Evolutionary conservation across 1,139 yeast species (phyloP).

Genomic region (Scheffersomyces insectosa): DNA sequence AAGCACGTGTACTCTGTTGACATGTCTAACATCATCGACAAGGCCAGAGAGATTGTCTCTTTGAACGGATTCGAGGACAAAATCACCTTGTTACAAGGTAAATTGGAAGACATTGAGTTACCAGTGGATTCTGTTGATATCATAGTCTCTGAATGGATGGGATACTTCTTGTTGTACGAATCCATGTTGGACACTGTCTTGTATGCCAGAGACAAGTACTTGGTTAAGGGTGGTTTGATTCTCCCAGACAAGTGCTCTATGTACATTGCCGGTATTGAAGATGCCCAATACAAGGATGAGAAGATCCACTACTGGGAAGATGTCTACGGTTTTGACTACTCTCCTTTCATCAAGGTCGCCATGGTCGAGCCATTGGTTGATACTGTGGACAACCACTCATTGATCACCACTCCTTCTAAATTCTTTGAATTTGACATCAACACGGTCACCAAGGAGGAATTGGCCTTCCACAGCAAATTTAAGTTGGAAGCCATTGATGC

Average conservation of each 20-base stretch:
- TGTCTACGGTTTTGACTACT: constrained; percentile 94
- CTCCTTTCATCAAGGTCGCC: constrained; percentile 69
- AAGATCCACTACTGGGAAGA: constrained; percentile 95
- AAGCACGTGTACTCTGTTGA: constrained; percentile 96
- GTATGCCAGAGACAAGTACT: constrained; percentile 88
- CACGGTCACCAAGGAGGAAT: constrained; percentile 80
- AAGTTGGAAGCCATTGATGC: constrained; percentile 70
- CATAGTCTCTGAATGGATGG: constrained; percentile 99
- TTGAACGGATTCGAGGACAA: constrained; percentile 85
- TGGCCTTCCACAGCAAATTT: constrained; percentile 72
- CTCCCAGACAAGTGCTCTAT: constrained; percentile 95
- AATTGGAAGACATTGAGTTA: constrained; percentile 87
- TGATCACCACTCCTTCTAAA: constrained; percentile 70
- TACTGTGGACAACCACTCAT: constrained; percentile 77
- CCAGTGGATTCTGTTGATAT: constrained; percentile 86
- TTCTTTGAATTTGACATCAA: constrained; percentile 85
- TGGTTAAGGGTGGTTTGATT: constrained; percentile 84
- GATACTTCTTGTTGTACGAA: constrained; percentile 92
- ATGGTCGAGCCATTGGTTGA: constrained; percentile 95
- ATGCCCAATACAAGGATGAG: constrained; percentile 89
- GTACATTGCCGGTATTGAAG: constrained; percentile 92
- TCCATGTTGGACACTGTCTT: constrained; percentile 97
- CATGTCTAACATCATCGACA: constrained; percentile 93
- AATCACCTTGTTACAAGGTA: constrained; percentile 88
- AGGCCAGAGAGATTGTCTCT: constrained; percentile 84